These are phyloP conservation scores for Linum usitatissimum DNA, from an alignment of 345 rosid species.

Conservation along the genomic window DNA sequence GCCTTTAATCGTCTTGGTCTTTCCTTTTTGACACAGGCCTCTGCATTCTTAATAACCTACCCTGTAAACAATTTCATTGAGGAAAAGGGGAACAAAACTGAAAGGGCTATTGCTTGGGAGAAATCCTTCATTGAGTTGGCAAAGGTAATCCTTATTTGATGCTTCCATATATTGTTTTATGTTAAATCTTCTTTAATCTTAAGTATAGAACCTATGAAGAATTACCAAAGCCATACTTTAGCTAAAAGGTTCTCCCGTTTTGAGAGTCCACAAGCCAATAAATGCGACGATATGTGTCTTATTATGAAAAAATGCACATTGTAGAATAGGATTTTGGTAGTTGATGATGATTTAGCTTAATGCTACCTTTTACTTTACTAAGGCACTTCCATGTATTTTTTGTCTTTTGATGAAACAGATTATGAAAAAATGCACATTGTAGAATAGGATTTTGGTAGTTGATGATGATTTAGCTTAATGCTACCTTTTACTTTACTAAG, in stretches of 20 bases:
- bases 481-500: background rate
- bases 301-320: background rate
- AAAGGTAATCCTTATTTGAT: slow-evolving; percentile 32
- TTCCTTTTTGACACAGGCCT: slow-evolving; percentile 55
- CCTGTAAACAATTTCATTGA: slow-evolving; percentile 75
- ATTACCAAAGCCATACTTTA: too few species aligned
- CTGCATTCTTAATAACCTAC: slow-evolving; percentile 85
- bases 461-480: background rate
- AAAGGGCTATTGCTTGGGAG: slow-evolving; percentile 86
- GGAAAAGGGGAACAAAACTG: slow-evolving; percentile 54
- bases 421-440: background rate
- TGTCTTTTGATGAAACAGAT: too few species aligned
- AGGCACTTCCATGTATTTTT: slow-evolving; percentile 5
- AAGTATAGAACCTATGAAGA: background rate
- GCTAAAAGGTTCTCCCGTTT: background rate
- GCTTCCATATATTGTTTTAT: background rate
- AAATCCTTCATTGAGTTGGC: slow-evolving; percentile 80
- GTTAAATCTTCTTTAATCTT: too few species aligned
- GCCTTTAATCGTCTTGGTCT: slow-evolving; percentile 6
- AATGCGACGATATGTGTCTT: background rate
- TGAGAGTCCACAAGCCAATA: background rate
- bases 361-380: background rate
- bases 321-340: background rate
- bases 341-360: background rate
- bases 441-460: background rate